phyloP scores from a whole-genome alignment of 2,329 filamentous ascomycete genomes.

The Trichoderma sp. region DNA sequence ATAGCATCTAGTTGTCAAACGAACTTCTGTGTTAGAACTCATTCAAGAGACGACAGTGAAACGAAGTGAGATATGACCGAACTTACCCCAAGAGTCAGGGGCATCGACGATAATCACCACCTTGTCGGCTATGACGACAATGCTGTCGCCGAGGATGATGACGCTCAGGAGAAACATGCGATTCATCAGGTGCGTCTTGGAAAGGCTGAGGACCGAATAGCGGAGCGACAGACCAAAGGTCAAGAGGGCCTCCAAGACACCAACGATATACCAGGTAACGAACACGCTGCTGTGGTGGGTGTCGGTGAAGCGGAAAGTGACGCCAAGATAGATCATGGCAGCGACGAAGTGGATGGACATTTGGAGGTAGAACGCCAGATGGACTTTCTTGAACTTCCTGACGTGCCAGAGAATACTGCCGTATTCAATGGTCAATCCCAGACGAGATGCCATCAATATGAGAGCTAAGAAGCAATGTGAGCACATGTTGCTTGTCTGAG shows the following conservation, averaged over 20 bases:
- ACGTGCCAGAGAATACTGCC: slow-evolving; percentile 49
- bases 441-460: slow-evolving; percentile 55
- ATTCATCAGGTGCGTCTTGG: slow-evolving; percentile 64
- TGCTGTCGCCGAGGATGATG: slow-evolving; percentile 67
- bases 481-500: neutral
- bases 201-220: slow-evolving; percentile 61
- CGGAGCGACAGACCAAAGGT: slow-evolving; percentile 57
- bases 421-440: slow-evolving; percentile 59
- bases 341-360: slow-evolving; percentile 42
- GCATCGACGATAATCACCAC: slow-evolving; percentile 55
- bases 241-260: slow-evolving; percentile 54
- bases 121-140: slow-evolving; percentile 57
- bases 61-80: neutral
- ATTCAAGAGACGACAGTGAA: neutral
- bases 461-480: slow-evolving; percentile 37
- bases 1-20: slow-evolving; percentile 31
- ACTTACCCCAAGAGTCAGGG: slow-evolving; percentile 46
- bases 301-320: slow-evolving; percentile 44
- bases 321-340: slow-evolving; percentile 46
- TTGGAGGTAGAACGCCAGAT: slow-evolving; percentile 42
- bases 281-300: slow-evolving; percentile 42
- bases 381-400: slow-evolving; percentile 44
- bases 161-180: slow-evolving; percentile 65
- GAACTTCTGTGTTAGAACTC: neutral
- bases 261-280: slow-evolving; percentile 56